phyloP scores from a whole-genome alignment of 805 yeast species.

The Candida qinlingensis region DNA sequence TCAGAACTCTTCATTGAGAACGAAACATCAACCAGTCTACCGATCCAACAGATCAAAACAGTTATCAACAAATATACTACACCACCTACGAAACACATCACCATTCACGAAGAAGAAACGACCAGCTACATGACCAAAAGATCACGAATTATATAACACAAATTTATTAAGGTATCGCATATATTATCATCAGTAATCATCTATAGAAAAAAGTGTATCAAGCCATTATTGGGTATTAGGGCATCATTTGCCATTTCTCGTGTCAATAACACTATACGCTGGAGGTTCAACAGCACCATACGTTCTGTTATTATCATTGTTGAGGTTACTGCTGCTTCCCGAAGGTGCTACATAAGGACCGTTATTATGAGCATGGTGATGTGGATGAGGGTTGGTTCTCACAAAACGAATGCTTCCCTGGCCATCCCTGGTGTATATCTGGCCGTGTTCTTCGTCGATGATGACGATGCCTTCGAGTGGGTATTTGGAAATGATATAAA shows the following conservation, averaged over 20 bases:
- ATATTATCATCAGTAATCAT: too few relatives aligned
- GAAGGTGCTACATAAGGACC: not conserved
- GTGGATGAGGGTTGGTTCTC: not conserved
- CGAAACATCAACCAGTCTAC: not conserved
- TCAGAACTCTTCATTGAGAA: not conserved
- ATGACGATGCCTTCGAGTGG: constrained; percentile 36
- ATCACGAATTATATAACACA: too few relatives aligned
- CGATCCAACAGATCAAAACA: not conserved
- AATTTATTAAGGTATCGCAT: too few relatives aligned
- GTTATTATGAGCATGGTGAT: constrained; percentile 3
- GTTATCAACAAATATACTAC: not conserved
- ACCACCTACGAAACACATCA: not conserved
- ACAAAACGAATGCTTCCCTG: constrained; percentile 4
- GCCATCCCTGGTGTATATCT: constrained; percentile 11
- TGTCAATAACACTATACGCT: constrained; percentile 6
- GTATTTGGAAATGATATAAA: constrained; percentile 72
- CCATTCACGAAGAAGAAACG: not conserved
- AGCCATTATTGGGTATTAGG: too few relatives aligned
- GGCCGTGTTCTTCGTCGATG: constrained; percentile 24
- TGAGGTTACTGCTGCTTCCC: not conserved
- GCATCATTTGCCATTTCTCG: not conserved
- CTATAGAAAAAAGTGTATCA: too few relatives aligned
- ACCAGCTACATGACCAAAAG: not conserved
- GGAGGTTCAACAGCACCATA: constrained; percentile 11
- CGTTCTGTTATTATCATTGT: not conserved